Conservation (phyloP, 225 moss, liverwort and hornwort species). For the Neckera pumila region DNA sequence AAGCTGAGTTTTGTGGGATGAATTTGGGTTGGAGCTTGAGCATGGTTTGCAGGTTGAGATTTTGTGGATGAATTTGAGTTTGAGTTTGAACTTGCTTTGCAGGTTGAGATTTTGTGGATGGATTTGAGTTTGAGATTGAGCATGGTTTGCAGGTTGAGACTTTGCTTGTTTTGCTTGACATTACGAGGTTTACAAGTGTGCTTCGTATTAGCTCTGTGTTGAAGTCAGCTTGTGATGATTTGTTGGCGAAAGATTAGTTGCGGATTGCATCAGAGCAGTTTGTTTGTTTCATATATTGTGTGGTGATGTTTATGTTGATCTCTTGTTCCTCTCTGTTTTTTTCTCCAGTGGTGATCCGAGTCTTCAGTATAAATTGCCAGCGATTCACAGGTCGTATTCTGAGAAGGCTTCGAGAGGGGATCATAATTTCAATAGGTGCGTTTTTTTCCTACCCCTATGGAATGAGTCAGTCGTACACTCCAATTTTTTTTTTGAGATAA, state of each 20-base stretch:
- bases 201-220: background rate
- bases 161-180: background rate
- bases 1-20: background rate
- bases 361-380: constrained; percentile 9
- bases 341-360: background rate
- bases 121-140: background rate
- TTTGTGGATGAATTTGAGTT: background rate
- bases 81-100: background rate
- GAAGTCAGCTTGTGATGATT: background rate
- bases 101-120: background rate
- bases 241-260: background rate
- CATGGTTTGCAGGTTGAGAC: background rate
- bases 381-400: constrained; percentile 12
- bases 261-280: background rate
- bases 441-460: background rate
- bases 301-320: background rate
- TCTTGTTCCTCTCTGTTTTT: background rate
- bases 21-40: background rate
- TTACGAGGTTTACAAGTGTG: background rate
- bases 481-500: background rate
- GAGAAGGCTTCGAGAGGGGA: constrained; percentile 21
- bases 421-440: constrained; percentile 9
- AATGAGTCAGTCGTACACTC: background rate
- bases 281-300: background rate
- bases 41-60: background rate